Conservation (phyloP, 148 eudicot species). For the Dianthus caryophyllus region DNA sequence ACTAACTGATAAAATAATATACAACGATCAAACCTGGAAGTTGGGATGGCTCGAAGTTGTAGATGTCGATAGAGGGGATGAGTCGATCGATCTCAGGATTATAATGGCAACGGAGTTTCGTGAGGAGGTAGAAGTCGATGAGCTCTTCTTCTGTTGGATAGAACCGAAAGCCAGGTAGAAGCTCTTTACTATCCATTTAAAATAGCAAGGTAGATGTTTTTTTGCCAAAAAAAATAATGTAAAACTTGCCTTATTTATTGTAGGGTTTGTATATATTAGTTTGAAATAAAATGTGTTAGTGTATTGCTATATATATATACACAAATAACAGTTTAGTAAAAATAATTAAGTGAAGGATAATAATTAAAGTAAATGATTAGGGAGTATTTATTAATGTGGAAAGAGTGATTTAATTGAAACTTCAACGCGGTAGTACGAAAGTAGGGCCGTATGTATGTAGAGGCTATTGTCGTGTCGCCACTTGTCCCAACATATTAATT, state of each 20-base stretch:
- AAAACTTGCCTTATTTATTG: no score
- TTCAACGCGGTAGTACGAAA: not conserved
- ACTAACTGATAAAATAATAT: not conserved
- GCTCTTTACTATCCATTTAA: not conserved
- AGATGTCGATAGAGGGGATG: conserved; percentile 46
- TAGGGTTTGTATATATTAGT: no score
- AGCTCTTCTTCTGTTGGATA: conserved; percentile 62
- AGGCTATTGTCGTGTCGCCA: not conserved
- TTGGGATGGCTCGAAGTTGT: conserved; percentile 45
- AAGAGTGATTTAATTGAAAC: not conserved
- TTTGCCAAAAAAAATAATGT: no score
- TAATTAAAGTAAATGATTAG: not conserved
- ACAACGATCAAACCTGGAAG: conserved; percentile 39
- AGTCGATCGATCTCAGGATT: conserved; percentile 29
- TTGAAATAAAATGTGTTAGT: no score
- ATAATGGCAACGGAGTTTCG: conserved; percentile 35
- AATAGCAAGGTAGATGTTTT: no score
- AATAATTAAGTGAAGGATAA: no score
- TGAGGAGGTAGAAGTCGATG: conserved; percentile 38
- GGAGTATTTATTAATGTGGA: not conserved
- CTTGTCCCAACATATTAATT: conserved; percentile 14
- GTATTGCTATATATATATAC: no score
- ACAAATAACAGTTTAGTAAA: no score
- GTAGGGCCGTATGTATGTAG: no score
- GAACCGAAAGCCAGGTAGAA: conserved; percentile 43